Evolutionary conservation across 129 eudicot genomes (phyloP), one percentile per base, ranked within the genome.

Genomic region (Arctium lappa): DNA sequence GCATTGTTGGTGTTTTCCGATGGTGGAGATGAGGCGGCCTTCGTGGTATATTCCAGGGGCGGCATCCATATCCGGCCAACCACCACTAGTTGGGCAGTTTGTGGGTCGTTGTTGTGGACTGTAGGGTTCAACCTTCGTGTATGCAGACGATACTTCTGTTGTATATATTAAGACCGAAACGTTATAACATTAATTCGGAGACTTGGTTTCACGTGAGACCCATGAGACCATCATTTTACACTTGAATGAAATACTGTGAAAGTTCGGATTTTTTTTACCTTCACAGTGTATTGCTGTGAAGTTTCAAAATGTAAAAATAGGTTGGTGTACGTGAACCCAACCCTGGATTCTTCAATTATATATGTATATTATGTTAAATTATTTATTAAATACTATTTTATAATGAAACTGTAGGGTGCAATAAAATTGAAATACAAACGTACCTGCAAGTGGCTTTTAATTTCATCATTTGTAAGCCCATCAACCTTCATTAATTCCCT

Each of bases 21-120:
- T 38, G 89, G 81, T 27, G 79, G 72, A 37, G 87, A 77, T 30
- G 87, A 72, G 27, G 82, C 29, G 7, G 88, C 53, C 3, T 65
- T 79, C 2, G 85, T 31, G 12, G 88, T 71, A 37, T 91, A 94
- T 30, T 91, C 97, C 8, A 89, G 85, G 1, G 97, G 95, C 9
- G 97, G 93, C 85, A 95, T 87, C 99, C 99, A 95, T 69, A 95
- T 85, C 83, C 92, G 97, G 80, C 99, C 97, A 8, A 95, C 99
- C 82, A 95, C 97, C 65, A 93, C 91, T 70, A 95, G 91, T 76
- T 93, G 97, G 8, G 94, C 90, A 27, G 89, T 38, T 78, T 87
- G 93, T 31, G 75, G 39, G 77, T 68, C 80, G 42, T 83, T 81
- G 82, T 82, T 82, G 79, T 78, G 87, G 69, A 70, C 71, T 10